Base-by-base conservation (phyloP, 2,329 filamentous ascomycete species). In the Penicillium sp. region DNA sequence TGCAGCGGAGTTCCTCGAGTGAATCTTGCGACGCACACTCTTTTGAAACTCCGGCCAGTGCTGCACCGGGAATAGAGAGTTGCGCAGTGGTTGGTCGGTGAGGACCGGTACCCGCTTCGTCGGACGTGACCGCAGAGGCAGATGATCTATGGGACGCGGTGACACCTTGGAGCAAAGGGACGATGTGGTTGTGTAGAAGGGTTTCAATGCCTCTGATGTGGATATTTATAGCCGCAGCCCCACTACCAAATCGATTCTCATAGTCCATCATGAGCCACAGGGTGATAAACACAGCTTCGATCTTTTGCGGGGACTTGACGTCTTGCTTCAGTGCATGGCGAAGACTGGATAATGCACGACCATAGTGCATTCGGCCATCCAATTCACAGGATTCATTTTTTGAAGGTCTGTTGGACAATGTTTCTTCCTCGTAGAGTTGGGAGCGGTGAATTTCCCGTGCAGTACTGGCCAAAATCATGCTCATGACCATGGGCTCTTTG, bases 201-300 rank as follows among this genome's bases (percentile, higher is more conserved):
- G 46, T 60, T 31, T 58, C 51, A 25, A 66, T 60, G 4, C 63
- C 63, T 7, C 51, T 51, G 18, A 65, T 58, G 41, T 63, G 63
- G 4, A 66, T 56, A 35, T 63, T 63, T 5, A 63, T 65, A 1
- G 60, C 62, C 9, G 62, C 36, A 10, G 52, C 54, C 28, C 62
- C 63, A 27, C 58, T 61, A 13, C 61, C 63, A 31, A 64, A 62
- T 10, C 62, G 56, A 36, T 63, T 59, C 40, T 65, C 64, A 20
- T 66, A 66, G 42, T 64, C 63, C n/a, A 65, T 59, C 61, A 66
- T 63, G 25, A 64, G 44, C 61, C 58, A 65, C 13, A 67, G 38
- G 2, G 64, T 66, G 38, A 66, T 63, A 28, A 64, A 65, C 8
- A 64, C 61, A 8, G 63, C 63, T 39, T 65, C 63, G 9, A 65